These are phyloP conservation scores for Saccharomyces hybrid DNA, from an alignment of 1,139 yeast species.

Conservation along the genomic window DNA sequence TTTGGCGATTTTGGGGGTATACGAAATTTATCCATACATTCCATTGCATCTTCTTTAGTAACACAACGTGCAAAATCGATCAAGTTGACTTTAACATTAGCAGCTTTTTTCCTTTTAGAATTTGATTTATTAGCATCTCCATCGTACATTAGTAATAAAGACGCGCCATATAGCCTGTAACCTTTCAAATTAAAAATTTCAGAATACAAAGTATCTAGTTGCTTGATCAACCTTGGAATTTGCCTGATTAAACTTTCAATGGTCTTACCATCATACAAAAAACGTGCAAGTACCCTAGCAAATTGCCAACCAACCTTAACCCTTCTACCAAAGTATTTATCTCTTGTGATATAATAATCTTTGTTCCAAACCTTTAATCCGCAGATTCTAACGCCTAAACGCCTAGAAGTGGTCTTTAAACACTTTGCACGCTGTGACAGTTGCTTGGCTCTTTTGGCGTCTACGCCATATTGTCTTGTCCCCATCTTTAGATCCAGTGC, in stretches of 20 bases:
- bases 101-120: conserved; percentile 14
- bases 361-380: conserved; percentile 86
- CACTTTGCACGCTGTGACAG: conserved; percentile 79
- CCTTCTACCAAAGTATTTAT: conserved; percentile 86
- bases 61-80: conserved; percentile 96
- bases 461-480: conserved; percentile 95
- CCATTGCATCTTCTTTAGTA: conserved; percentile 51
- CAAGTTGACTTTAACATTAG: conserved; percentile 50
- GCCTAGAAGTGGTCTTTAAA: conserved; percentile 67
- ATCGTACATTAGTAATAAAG: conserved; percentile 83
- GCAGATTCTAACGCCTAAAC: conserved; percentile 86
- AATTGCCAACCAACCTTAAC: conserved; percentile 72
- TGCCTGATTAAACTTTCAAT: conserved; percentile 56
- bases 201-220: conserved; percentile 49
- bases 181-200: conserved; percentile 56
- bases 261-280: conserved; percentile 66
- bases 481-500: conserved; percentile 97
- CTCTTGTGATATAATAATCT: conserved; percentile 55
- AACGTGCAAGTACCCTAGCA: conserved; percentile 63
- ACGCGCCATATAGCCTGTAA: conserved; percentile 90
- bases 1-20: conserved; percentile 66
- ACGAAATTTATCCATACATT: conserved; percentile 32
- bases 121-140: conserved; percentile 36
- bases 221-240: conserved; percentile 57
- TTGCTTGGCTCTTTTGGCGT: conserved; percentile 67